Base-by-base conservation (phyloP, 129 eudicot genomes). In the Flaveria ramosissima region DNA sequence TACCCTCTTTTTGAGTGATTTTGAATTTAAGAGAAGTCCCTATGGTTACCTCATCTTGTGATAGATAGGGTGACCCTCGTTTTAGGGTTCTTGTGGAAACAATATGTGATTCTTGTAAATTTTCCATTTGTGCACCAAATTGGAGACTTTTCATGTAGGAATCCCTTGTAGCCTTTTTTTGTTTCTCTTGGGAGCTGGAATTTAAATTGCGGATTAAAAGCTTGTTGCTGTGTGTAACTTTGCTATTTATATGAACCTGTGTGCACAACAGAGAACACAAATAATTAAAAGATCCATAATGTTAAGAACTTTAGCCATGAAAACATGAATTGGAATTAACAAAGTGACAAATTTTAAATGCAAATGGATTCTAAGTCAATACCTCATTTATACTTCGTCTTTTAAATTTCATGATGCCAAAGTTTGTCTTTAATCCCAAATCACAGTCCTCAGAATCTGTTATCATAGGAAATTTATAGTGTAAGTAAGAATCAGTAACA, bases 321-420 rank as follows among this genome's bases (percentile, higher is more conserved):
- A 70, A 78, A 46, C 69, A 43, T n/a, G 17, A 55, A 77, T 5
- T 51, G 43, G 21, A n/a, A 41, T 32, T 30, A 12, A 52, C 19
- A 50, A 57, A 55, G 62, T 43, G 55, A 78, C 63, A 57, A 20
- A 9, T 51, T 30, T 8, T 32, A 26, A 65, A 55, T 63, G 48
- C 20, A 6, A 17, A 41, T 17, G 11, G 15, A 39, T 32, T 21
- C 23, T n/a, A 77, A 79, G 76, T 73, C 76, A 87, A 83, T 12
- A 93, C 89, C 88, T 93, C 91, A 21, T 84, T 89, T 73, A 55
- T 85, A 61, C 87, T 85, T 48, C 97, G 93, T 75, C 71, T 83
- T 42, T 80, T 87, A 52, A 78, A 85, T 51, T 80, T 88, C 98
- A 87, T 90, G 59, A 77, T 75, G 15, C 12, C 41, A 43, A 78